These are phyloP conservation scores for Oropetium thomaeum DNA, from an alignment of 176 grass and related monocot species.

Conservation along the genomic window DNA sequence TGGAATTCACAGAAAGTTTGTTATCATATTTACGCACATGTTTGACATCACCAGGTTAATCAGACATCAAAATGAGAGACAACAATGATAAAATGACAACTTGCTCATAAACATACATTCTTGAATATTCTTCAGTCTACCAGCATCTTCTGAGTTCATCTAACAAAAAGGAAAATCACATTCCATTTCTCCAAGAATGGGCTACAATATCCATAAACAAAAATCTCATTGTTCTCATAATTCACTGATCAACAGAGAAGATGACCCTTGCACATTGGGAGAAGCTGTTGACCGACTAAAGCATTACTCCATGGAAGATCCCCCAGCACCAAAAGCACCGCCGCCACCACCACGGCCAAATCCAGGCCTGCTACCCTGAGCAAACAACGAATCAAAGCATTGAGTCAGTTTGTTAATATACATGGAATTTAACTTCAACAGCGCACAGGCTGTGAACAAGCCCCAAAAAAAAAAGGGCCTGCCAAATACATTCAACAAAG, in stretches of 20 bases:
- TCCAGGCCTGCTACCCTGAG: conserved; percentile 69
- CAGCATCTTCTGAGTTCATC: conserved; percentile 2
- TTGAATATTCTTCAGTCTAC: neutral
- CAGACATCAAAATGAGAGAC: neutral
- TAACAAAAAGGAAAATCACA: conserved; percentile 21
- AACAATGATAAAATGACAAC: neutral
- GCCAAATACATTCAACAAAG: neutral
- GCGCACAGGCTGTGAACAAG: neutral
- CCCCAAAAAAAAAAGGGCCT: neutral
- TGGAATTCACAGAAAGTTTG: neutral
- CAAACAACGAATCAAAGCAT: neutral
- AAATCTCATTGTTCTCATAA: conserved; percentile 33
- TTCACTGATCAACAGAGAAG: conserved; percentile 33
- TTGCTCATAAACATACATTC: neutral
- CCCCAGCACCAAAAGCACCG: conserved; percentile 41
- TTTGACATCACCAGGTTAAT: too few species aligned
- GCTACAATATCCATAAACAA: conserved; percentile 41
- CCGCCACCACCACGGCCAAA: conserved; percentile 77
- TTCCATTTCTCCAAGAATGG: conserved; percentile 10
- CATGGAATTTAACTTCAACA: neutral
- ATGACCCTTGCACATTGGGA: neutral
- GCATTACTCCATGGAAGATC: conserved; percentile 61
- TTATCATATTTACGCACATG: neutral
- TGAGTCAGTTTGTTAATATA: neutral
- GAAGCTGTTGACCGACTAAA: neutral